Evolutionary conservation across 1,139 yeast species (phyloP).

Genomic region (Debaryomyces nepalensis): DNA sequence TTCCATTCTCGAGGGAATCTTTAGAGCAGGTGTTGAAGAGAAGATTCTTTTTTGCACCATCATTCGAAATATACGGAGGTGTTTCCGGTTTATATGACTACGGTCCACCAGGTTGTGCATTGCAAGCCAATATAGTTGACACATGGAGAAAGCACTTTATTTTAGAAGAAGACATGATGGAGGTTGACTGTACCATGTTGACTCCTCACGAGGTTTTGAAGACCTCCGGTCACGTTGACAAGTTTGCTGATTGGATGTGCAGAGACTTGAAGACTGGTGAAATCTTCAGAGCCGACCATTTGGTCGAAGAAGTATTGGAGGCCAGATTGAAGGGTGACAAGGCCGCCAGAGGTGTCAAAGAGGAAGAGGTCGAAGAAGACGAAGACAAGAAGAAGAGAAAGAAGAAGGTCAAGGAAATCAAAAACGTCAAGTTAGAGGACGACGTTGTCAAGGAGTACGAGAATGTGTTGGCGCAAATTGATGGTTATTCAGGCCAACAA

Average conservation of each 20-base stretch:
- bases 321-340: slow-evolving; percentile 94
- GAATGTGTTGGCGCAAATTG: slow-evolving; percentile 86
- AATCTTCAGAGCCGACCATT: slow-evolving; percentile 97
- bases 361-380: slow-evolving; percentile 62
- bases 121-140: slow-evolving; percentile 94
- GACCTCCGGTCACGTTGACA: slow-evolving; percentile 98
- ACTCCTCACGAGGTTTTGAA: slow-evolving; percentile 97
- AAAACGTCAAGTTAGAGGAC: slow-evolving; percentile 86
- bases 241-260: slow-evolving; percentile 99
- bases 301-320: slow-evolving; percentile 96
- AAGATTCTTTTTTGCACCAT: slow-evolving; percentile 96
- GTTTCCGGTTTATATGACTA: slow-evolving; percentile 97
- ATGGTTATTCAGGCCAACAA: slow-evolving; percentile 91
- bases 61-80: slow-evolving; percentile 97
- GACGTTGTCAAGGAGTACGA: slow-evolving; percentile 79
- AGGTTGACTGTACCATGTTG: slow-evolving; percentile 96
- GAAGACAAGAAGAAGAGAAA: slow-evolving; percentile 82
- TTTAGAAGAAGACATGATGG: slow-evolving; percentile 97
- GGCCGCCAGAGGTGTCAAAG: slow-evolving; percentile 83
- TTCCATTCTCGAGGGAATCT: slow-evolving; percentile 76
- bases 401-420: slow-evolving; percentile 96
- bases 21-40: slow-evolving; percentile 91
- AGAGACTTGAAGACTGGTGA: slow-evolving; percentile 95
- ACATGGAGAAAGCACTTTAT: slow-evolving; percentile 98
- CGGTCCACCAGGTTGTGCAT: slow-evolving; percentile 99